phyloP scores from a whole-genome alignment of 2,329 filamentous ascomycete genomes.

The Xylaria sp. region DNA sequence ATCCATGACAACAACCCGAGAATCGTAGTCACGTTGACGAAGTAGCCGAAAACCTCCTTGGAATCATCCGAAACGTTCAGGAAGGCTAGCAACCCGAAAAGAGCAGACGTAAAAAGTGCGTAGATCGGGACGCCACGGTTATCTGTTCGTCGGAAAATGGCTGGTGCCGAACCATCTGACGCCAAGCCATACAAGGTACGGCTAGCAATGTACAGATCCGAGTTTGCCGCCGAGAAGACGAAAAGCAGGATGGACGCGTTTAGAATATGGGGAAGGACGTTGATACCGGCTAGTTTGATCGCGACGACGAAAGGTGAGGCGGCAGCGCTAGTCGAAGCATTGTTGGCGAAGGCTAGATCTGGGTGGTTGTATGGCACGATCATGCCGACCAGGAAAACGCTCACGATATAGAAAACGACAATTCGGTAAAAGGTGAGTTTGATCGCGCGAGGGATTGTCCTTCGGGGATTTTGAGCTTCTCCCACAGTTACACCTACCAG shows the following conservation, averaged over 20 bases:
- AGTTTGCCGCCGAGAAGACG: conserved; percentile 79
- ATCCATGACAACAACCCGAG: conserved; percentile 72
- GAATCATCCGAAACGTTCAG: conserved; percentile 67
- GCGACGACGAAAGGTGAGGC: conserved; percentile 79
- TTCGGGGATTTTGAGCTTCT: conserved; percentile 79
- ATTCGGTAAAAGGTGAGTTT: conserved; percentile 83
- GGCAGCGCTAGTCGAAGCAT: conserved; percentile 56
- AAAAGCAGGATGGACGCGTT: conserved; percentile 78
- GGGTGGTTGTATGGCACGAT: conserved; percentile 73
- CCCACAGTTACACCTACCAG: conserved; percentile 79
- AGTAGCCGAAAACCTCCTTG: conserved; percentile 65
- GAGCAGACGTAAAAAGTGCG: conserved; percentile 64
- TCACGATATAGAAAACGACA: conserved; percentile 77
- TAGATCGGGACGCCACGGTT: conserved; percentile 72
- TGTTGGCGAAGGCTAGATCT: conserved; percentile 64
- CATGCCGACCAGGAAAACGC: conserved; percentile 77
- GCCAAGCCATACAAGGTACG: conserved; percentile 76
- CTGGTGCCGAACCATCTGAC: conserved; percentile 72
- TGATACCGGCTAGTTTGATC: conserved; percentile 67
- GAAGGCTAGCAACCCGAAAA: conserved; percentile 71
- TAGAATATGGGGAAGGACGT: conserved; percentile 67
- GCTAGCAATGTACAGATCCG: conserved; percentile 76
- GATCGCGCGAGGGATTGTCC: conserved; percentile 77
- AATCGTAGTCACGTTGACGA: conserved; percentile 71
- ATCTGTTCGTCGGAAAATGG: conserved; percentile 74